phyloP scores from a whole-genome alignment of 2,329 filamentous ascomycete species.

The Albophoma yamanashiensis region DNA sequence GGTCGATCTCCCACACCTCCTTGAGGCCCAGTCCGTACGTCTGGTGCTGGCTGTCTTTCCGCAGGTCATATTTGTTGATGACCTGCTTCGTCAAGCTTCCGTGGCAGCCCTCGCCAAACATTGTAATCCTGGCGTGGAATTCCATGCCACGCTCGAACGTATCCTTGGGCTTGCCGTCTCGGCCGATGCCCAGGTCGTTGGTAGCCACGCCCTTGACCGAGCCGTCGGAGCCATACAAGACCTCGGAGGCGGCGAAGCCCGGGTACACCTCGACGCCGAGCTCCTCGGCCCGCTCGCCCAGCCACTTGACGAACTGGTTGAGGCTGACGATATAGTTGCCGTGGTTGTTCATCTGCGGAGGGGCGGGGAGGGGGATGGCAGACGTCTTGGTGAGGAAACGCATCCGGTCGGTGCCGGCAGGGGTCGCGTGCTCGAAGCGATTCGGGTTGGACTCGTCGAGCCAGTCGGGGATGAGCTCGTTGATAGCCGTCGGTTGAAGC shows the following conservation, averaged over 20 bases:
- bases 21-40: slow-evolving; percentile 93
- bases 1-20: slow-evolving; percentile 93
- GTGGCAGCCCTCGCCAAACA: slow-evolving; percentile 92
- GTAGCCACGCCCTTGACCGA: slow-evolving; percentile 91
- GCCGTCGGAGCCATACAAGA: slow-evolving; percentile 78
- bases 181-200: slow-evolving; percentile 79
- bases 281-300: slow-evolving; percentile 94
- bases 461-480: slow-evolving; percentile 92
- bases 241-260: slow-evolving; percentile 87
- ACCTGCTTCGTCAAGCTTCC: slow-evolving; percentile 93
- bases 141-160: slow-evolving; percentile 96
- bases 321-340: slow-evolving; percentile 96
- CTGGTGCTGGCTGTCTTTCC: slow-evolving; percentile 81
- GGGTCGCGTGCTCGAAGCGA: slow-evolving; percentile 78
- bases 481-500: slow-evolving; percentile 76
- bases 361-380: slow-evolving; percentile 71
- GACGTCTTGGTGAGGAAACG: slow-evolving; percentile 78
- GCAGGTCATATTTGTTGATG: slow-evolving; percentile 84
- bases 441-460: slow-evolving; percentile 77
- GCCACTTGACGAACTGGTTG: slow-evolving; percentile 92
- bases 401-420: slow-evolving; percentile 79
- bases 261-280: slow-evolving; percentile 92
- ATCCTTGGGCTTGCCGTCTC: slow-evolving; percentile 77
- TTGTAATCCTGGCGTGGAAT: slow-evolving; percentile 83
- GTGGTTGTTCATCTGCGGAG: slow-evolving; percentile 96